Evolutionary conservation across 2,329 filamentous ascomycete genomes (phyloP).

Genomic region (Biscogniauxia mediterranea): DNA sequence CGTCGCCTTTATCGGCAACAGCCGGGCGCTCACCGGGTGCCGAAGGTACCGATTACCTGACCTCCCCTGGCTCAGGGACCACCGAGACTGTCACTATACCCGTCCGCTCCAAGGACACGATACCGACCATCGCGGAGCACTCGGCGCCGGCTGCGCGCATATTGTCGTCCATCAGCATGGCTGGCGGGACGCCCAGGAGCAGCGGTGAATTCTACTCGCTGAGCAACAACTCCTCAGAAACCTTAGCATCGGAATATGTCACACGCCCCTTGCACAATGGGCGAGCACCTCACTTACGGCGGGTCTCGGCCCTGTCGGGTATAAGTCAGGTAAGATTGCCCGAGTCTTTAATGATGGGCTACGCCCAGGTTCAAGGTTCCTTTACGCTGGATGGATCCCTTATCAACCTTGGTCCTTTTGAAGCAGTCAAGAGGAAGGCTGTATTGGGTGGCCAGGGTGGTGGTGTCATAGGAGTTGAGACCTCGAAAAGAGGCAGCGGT

Average conservation of each 20-base stretch:
- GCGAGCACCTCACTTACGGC: slow-evolving; percentile 45
- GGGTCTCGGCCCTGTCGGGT: slow-evolving; percentile 43
- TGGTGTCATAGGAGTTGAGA: slow-evolving; percentile 79
- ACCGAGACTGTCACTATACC: slow-evolving; percentile 38
- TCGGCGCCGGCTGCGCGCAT: slow-evolving; percentile 64
- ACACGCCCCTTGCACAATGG: slow-evolving; percentile 45
- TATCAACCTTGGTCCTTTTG: slow-evolving; percentile 85
- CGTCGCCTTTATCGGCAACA: slow-evolving; percentile 39
- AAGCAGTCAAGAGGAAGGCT: slow-evolving; percentile 92
- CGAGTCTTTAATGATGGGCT: slow-evolving; percentile 95
- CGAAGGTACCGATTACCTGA: slow-evolving; percentile 37
- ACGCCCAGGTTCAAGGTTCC: slow-evolving; percentile 87
- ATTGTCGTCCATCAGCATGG: slow-evolving; percentile 73
- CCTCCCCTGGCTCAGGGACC: slow-evolving; percentile 38
- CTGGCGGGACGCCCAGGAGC: slow-evolving; percentile 76
- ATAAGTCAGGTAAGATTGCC: slow-evolving; percentile 50
- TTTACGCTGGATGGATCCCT: slow-evolving; percentile 91
- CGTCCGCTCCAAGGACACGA: slow-evolving; percentile 42
- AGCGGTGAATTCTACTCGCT: slow-evolving; percentile 94
- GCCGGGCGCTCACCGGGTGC: slow-evolving; percentile 27
- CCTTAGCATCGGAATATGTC: slow-evolving; percentile 84
- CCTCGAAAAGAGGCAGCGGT: slow-evolving; percentile 70
- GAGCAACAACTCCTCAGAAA: slow-evolving; percentile 94
- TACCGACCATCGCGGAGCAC: slow-evolving; percentile 55
- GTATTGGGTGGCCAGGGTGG: slow-evolving; percentile 85